A percentile compares a stretch with the other conserved stretches of the same genome.
Conservation (phyloP, 139 green algal species). For the Nannochloris sp. region DNA sequence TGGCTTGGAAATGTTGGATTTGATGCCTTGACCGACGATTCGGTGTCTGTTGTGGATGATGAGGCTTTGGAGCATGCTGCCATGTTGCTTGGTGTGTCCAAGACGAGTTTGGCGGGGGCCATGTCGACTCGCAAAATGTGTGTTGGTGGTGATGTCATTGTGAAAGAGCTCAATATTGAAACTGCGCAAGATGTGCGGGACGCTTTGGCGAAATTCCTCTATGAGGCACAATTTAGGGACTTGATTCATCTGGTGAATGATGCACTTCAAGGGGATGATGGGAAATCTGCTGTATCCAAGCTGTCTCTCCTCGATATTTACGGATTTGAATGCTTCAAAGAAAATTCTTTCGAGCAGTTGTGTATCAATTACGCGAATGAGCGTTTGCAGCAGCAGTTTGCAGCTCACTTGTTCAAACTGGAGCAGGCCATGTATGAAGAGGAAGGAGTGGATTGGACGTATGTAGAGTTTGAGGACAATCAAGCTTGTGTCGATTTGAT, state of each 20-base stretch:
- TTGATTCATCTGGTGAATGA: conserved; percentile 64
- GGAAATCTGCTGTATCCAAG: conserved; percentile 17
- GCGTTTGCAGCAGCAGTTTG: conserved; percentile 94
- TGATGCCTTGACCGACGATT: conserved; percentile 20
- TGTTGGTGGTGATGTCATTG: conserved; percentile 50
- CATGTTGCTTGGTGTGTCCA: conserved; percentile 35
- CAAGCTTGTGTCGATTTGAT: conserved; percentile 85
- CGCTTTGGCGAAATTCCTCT: conserved; percentile 71
- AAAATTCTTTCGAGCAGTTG: conserved; percentile 87
- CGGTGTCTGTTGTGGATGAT: neutral
- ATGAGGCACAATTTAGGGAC: conserved; percentile 59
- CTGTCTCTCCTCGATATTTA: conserved; percentile 84
- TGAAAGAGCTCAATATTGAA: conserved; percentile 42
- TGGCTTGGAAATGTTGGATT: conserved; percentile 84
- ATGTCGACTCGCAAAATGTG: conserved; percentile 44
- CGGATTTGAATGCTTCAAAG: conserved; percentile 76
- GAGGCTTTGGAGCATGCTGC: conserved; percentile 25
- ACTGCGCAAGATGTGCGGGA: conserved; percentile 54
- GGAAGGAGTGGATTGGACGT: conserved; percentile 88
- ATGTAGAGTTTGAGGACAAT: conserved; percentile 93
- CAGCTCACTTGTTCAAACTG: conserved; percentile 70
- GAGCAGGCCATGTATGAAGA: conserved; percentile 86
- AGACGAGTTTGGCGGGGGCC: conserved; percentile 30
- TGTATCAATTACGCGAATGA: conserved; percentile 98
- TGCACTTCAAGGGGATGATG: conserved; percentile 43